phyloP scores from a whole-genome alignment of 106 monocot species.

The Platanthera zijinensis region DNA sequence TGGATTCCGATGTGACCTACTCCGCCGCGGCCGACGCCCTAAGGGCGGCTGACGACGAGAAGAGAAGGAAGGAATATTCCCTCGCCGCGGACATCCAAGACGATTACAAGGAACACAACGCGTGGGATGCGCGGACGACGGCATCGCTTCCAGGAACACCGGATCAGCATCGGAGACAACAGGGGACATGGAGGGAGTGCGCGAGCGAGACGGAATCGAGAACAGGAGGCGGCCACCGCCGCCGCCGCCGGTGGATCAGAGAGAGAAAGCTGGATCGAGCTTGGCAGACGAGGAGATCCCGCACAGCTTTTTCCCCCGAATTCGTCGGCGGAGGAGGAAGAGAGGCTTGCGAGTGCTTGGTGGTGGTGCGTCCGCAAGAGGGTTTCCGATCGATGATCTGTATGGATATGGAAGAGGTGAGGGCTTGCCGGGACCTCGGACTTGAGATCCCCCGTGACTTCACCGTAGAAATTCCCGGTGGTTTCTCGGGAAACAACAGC shows the following conservation, averaged over 20 bases:
- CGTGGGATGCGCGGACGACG: too few species aligned
- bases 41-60: too few species aligned
- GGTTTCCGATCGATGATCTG: slow-evolving; percentile 5
- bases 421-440: slow-evolving; percentile 35
- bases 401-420: slow-evolving; percentile 38
- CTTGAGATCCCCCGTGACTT: slow-evolving; percentile 32
- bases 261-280: slow-evolving; percentile 4
- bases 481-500: slow-evolving; percentile 2
- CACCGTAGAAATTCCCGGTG: slow-evolving; percentile 29
- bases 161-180: background rate
- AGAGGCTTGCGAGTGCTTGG: slow-evolving; percentile 1
- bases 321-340: background rate
- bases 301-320: background rate
- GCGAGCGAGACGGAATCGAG: slow-evolving; percentile 1
- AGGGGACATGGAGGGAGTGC: background rate
- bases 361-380: slow-evolving; percentile 17
- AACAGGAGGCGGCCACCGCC: background rate
- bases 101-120: too few species aligned
- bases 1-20: too few species aligned
- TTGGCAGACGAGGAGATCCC: slow-evolving; percentile 4
- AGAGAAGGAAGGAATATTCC: too few species aligned
- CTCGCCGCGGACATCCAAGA: too few species aligned
- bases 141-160: slow-evolving; percentile 10
- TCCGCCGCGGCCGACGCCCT: too few species aligned
- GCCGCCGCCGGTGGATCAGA: slow-evolving; percentile 3